phyloP scores from a whole-genome alignment of 495 filamentous ascomycete genomes.

The Daldinia caldariorum region DNA sequence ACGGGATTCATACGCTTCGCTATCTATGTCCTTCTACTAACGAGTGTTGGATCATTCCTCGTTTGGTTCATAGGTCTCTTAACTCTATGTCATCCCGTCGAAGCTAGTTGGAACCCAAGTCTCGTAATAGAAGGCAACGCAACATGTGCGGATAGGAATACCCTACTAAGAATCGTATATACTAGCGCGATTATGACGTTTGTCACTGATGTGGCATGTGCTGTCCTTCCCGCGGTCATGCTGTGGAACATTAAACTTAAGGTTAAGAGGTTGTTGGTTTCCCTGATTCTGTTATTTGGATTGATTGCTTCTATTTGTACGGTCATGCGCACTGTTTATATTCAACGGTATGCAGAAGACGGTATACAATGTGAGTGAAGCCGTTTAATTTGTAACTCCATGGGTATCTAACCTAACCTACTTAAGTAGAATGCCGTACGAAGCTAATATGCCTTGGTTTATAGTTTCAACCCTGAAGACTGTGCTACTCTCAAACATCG shows the following conservation, averaged over 20 bases:
- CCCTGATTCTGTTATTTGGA: constrained; percentile 35
- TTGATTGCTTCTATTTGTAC: constrained; percentile 38
- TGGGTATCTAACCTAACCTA: too few relatives aligned
- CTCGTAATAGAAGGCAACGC: constrained; percentile 11
- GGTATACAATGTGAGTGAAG: constrained; percentile 27
- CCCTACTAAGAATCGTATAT: constrained; percentile 16
- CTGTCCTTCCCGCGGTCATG: constrained; percentile 33
- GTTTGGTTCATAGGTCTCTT: constrained; percentile 15
- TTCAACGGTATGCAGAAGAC: constrained; percentile 8
- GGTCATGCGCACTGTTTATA: constrained; percentile 30
- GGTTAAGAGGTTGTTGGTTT: constrained; percentile 18
- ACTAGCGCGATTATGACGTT: constrained; percentile 16
- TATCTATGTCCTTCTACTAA: constrained; percentile 15
- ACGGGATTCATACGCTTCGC: constrained; percentile 22
- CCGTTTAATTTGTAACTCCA: neutral
- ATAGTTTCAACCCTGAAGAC: constrained; percentile 23
- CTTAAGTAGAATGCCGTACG: too few relatives aligned
- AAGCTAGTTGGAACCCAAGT: constrained; percentile 26
- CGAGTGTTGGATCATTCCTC: constrained; percentile 18
- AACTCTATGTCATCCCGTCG: constrained; percentile 15
- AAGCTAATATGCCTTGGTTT: neutral
- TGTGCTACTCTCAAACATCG: constrained; percentile 36
- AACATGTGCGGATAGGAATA: neutral
- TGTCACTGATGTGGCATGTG: constrained; percentile 32
- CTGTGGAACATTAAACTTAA: constrained; percentile 36